Percentiles rank a stretch among this genome's conserved stretches.
phyloP scores from a whole-genome alignment of 345 rosid species.

The Populus euphratica region DNA sequence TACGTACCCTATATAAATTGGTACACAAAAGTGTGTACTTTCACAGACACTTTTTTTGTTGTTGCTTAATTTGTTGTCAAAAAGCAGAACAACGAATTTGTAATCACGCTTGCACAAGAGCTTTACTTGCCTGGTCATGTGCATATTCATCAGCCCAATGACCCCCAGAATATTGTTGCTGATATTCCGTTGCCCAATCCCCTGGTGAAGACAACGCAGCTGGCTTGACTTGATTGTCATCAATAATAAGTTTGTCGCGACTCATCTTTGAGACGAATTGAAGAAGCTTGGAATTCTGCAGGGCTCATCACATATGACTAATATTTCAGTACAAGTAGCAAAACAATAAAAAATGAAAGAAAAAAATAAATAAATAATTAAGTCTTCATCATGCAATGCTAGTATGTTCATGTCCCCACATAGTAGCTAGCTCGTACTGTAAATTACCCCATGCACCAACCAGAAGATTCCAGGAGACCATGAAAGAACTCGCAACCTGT shows the following conservation, averaged over 20 bases:
- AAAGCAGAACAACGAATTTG: not conserved
- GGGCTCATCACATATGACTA: constrained; percentile 12
- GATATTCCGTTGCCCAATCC: constrained; percentile 92
- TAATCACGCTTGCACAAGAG: constrained; percentile 12
- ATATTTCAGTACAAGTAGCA: not conserved
- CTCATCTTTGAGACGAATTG: constrained; percentile 99
- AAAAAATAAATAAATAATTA: not conserved
- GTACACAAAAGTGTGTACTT: no score
- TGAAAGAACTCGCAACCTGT: not conserved
- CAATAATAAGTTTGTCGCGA: constrained; percentile 92
- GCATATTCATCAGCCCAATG: constrained; percentile 93
- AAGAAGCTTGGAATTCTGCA: constrained; percentile 97
- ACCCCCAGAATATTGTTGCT: constrained; percentile 59
- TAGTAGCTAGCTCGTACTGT: not conserved
- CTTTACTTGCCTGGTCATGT: constrained; percentile 42
- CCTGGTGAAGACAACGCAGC: constrained; percentile 43
- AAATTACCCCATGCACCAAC: not conserved
- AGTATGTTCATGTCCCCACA: not conserved
- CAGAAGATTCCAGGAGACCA: not conserved
- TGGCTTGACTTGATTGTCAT: constrained; percentile 90
- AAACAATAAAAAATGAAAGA: not conserved
- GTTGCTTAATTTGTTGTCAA: not conserved
- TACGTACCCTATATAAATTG: no score
- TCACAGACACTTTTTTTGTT: no score
- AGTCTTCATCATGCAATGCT: not conserved